phyloP scores from a whole-genome alignment of 352 stramenopile genomes.

The Pythium biforme region DNA sequence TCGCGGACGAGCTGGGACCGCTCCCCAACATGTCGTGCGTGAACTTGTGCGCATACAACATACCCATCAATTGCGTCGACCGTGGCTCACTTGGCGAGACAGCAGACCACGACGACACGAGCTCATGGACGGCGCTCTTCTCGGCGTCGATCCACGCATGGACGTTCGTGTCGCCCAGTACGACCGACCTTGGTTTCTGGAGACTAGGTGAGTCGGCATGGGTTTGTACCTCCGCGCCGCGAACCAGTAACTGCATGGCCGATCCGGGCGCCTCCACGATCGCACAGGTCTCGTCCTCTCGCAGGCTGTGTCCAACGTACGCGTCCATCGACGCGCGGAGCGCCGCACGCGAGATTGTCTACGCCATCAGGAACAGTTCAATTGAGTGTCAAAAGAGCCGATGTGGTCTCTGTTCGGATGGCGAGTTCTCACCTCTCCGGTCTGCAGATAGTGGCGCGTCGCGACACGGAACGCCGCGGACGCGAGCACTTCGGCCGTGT shows the following conservation, averaged over 20 bases:
- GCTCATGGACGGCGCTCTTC: constrained; percentile 11
- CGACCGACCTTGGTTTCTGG: not conserved
- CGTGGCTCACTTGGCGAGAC: not conserved
- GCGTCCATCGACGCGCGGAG: not conserved
- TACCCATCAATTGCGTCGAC: not conserved
- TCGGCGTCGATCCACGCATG: constrained; percentile 10
- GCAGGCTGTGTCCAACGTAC: not conserved
- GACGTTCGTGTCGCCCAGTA: not conserved
- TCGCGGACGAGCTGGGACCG: not conserved
- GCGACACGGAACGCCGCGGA: constrained; percentile 15
- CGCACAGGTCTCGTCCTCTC: not conserved
- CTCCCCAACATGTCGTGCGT: not conserved
- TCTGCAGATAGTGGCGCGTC: constrained; percentile 18
- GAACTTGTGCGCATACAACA: constrained; percentile 7
- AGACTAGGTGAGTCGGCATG: not conserved
- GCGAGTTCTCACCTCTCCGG: constrained; percentile 8
- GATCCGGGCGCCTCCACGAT: not conserved
- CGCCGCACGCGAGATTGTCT: not conserved
- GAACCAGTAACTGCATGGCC: not conserved
- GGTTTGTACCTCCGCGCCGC: not conserved
- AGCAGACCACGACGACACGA: constrained; percentile 9
- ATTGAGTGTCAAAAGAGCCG: not conserved
- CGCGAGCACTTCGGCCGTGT: not conserved
- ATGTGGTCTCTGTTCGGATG: too few species aligned
- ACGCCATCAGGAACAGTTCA: not conserved